Conservation (phyloP, 2,329 filamentous ascomycete genomes). For the Sporothrix euskadiensis region DNA sequence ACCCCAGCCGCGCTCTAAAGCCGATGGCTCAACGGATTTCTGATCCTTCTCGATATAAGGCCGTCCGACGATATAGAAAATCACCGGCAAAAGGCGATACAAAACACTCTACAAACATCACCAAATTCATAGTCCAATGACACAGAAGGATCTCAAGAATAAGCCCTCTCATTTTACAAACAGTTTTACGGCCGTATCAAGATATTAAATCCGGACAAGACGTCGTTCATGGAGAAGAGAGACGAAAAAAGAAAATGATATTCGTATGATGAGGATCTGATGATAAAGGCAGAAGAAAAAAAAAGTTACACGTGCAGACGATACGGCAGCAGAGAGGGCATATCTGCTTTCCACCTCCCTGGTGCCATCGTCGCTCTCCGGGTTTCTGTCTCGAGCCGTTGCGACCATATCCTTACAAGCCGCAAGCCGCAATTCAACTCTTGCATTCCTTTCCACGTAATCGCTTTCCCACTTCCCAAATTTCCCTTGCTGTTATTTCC, state of each 20-base stretch:
- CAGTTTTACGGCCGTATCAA: background rate
- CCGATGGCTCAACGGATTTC: background rate
- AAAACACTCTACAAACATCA: background rate
- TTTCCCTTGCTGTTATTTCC: background rate
- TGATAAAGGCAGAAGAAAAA: conserved; percentile 4
- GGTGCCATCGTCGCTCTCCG: background rate
- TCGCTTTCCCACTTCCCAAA: background rate
- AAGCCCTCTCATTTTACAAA: background rate
- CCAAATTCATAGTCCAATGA: background rate
- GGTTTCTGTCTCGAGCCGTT: background rate
- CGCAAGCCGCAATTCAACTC: background rate
- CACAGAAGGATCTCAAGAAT: background rate
- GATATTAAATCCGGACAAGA: background rate
- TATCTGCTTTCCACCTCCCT: background rate
- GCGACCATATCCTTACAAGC: too few species aligned
- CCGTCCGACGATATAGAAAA: background rate
- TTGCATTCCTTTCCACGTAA: background rate
- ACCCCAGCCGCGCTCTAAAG: conserved; percentile 7
- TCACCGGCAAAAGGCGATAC: background rate
- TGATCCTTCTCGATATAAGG: too few species aligned
- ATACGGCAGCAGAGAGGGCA: background rate
- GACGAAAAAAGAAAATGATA: background rate
- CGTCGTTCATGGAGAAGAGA: background rate
- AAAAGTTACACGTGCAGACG: background rate
- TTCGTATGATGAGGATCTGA: background rate